phyloP scores from a whole-genome alignment of 306 rosid species.

The Cajanus cajan region DNA sequence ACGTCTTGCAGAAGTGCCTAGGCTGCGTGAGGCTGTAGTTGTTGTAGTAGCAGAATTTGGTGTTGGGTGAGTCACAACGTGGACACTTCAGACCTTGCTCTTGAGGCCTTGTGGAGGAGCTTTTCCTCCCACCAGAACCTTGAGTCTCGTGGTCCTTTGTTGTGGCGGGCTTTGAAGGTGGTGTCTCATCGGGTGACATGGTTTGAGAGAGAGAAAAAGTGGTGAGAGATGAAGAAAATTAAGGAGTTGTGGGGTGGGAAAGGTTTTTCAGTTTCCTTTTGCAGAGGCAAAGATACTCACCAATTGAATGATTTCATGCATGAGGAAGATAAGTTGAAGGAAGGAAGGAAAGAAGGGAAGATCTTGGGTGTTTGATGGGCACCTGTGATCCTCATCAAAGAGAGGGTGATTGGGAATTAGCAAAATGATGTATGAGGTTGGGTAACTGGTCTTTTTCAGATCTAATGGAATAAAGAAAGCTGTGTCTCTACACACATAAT shows the following conservation, averaged over 20 bases:
- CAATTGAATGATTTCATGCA: conserved; percentile 76
- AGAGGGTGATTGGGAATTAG: conserved; percentile 44
- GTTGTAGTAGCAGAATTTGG: conserved; percentile 98
- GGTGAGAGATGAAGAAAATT: background rate
- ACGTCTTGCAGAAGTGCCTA: conserved; percentile 91
- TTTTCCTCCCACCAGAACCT: conserved; percentile 42
- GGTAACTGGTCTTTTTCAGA: conserved; percentile 42
- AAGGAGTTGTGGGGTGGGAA: conserved; percentile 15
- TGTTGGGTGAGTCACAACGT: conserved; percentile 85
- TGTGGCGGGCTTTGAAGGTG: conserved; percentile 31
- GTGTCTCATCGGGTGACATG: conserved; percentile 57
- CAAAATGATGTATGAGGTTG: conserved; percentile 34
- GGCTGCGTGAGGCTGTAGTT: conserved; percentile 97
- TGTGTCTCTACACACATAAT: conserved; percentile 17
- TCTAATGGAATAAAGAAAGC: conserved; percentile 58
- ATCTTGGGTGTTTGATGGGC: conserved; percentile 38
- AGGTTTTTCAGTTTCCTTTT: conserved; percentile 51
- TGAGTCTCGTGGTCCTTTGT: conserved; percentile 35
- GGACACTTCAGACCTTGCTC: conserved; percentile 74
- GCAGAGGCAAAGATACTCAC: conserved; percentile 51
- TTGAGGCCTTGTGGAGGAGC: conserved; percentile 36
- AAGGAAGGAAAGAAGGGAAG: conserved; percentile 27
- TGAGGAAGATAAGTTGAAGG: conserved; percentile 36
- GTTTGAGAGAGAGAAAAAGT: conserved; percentile 4
- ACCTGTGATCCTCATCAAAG: conserved; percentile 84